Conservation (phyloP, 495 filamentous ascomycete species). For the Umbilicaria muhlenbergii region DNA sequence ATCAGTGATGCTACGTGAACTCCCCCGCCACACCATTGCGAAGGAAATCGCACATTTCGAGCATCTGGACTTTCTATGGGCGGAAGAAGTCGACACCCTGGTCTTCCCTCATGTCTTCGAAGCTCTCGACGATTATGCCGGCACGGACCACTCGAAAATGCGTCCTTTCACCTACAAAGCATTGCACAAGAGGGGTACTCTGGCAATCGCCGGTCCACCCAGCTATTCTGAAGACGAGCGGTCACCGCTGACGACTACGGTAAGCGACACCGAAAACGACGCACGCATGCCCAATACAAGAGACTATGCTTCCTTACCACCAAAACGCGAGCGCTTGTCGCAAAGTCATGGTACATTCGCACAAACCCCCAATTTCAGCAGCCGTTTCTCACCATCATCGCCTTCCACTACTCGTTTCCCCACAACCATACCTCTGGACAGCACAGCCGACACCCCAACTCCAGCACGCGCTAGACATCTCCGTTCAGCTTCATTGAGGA, state of each 20-base stretch:
- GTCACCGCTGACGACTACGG: conserved; percentile 1
- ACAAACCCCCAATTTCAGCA: neutral
- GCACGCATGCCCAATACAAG: neutral
- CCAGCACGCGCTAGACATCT: neutral
- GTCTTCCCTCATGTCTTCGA: conserved; percentile 86
- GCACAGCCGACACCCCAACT: neutral
- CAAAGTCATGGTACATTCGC: neutral
- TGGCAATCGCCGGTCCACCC: neutral
- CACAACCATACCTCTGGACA: neutral
- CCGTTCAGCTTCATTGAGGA: neutral
- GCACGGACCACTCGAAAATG: conserved; percentile 7
- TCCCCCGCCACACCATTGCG: conserved; percentile 69
- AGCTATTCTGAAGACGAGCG: conserved; percentile 5
- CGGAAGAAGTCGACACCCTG: conserved; percentile 59
- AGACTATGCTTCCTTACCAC: neutral
- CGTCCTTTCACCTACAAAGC: conserved; percentile 1
- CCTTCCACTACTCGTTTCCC: neutral
- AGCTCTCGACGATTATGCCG: conserved; percentile 55
- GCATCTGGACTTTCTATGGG: conserved; percentile 97
- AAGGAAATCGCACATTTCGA: conserved; percentile 82
- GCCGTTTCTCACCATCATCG: neutral
- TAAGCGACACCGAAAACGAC: neutral
- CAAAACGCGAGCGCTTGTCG: neutral
- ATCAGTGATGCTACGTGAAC: conserved; percentile 71
- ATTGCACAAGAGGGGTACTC: neutral